Conservation (phyloP, 2,329 filamentous ascomycete genomes). For the Colletotrichum navitas region DNA sequence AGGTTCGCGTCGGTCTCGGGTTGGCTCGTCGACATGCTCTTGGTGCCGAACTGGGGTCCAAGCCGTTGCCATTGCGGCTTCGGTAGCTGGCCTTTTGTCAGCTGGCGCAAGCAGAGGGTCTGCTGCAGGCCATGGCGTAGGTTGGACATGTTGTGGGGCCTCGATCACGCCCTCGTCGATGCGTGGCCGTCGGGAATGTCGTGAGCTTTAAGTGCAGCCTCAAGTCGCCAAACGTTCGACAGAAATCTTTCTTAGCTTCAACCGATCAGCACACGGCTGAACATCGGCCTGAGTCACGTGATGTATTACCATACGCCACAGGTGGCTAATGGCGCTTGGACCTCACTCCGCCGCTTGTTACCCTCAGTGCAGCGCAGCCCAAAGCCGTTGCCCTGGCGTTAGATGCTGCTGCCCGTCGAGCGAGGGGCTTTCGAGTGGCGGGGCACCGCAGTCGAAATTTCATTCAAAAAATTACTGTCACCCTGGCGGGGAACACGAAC, state of each 20-base stretch:
- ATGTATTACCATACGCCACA: not conserved
- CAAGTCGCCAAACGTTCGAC: not conserved
- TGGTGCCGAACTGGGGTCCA: constrained; percentile 46
- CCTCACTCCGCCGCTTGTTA: constrained; percentile 1
- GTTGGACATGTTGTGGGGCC: constrained; percentile 50
- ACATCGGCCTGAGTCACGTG: constrained; percentile 25
- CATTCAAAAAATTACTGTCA: constrained; percentile 43
- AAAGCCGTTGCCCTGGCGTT: constrained; percentile 26
- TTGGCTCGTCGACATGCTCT: constrained; percentile 45
- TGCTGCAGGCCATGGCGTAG: constrained; percentile 53
- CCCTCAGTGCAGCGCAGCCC: constrained; percentile 15
- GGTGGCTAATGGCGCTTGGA: not conserved
- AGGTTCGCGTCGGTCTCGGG: constrained; percentile 11
- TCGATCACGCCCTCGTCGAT: constrained; percentile 34
- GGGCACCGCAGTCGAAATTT: constrained; percentile 39
- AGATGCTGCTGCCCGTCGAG: constrained; percentile 25
- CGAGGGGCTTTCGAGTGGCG: constrained; percentile 33
- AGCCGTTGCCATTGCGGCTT: constrained; percentile 45
- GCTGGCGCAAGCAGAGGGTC: constrained; percentile 51
- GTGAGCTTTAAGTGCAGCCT: constrained; percentile 17
- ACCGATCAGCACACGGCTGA: constrained; percentile 11
- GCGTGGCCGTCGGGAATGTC: constrained; percentile 32
- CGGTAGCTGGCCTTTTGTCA: constrained; percentile 49
- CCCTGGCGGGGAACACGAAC: constrained; percentile 35
- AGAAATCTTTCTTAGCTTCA: constrained; percentile 41